Evolutionary conservation across 1,284 basidiomycete species (phyloP), one percentile per base, ranked within the genome.

Genomic region (Rhodotorula sp.): DNA sequence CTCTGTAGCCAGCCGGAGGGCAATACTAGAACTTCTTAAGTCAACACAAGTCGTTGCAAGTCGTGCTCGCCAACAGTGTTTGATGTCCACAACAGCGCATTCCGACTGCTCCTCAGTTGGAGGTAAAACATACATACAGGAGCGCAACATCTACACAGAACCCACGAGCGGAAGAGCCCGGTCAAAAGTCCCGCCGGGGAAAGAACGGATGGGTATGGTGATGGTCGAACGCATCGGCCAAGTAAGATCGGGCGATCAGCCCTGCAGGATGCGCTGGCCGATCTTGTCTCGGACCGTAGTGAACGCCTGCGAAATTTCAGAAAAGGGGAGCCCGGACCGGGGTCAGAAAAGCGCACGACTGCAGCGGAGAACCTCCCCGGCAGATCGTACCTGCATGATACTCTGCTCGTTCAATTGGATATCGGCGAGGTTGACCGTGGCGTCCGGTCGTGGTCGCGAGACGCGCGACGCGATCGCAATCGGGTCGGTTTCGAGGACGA

Each of bases 401-500:
- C 93, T 96, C 83, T 98, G 94, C 83, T 99, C 97, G 85, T 98
- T 99, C 86, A 99, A 97, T 74, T 97, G 91, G 76, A 99, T 97
- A 79, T 98, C 95, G 56, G 91, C 91, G n/a, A 82, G 73, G 64
- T 80, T 78, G 47, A 80, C 76, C 21, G 75, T 75, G 67, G 92
- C 90, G 82, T 99, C 97, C 26, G 95, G 90, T 78, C 89, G 89
- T 62, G 97, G 92, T 76, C 95, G 85, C 76, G 92, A 96, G 62
- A 99, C 97, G 70, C 97, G 86, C 49, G 93, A 94, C 0, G 95
- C 93, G 79, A 99, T 97, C 16, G 95, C 92, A 0, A 92, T 89
- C 7, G 93, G 87, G 82, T 99, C 97, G 1, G 95, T 99, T 83
- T 99, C 96, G 61, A 99, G 90, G 77, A 99, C 96, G 81, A 99